A percentile compares a stretch with the other conserved stretches of the same genome.
phyloP scores from a whole-genome alignment of 306 rosid genomes.

The Prunus dulcis region DNA sequence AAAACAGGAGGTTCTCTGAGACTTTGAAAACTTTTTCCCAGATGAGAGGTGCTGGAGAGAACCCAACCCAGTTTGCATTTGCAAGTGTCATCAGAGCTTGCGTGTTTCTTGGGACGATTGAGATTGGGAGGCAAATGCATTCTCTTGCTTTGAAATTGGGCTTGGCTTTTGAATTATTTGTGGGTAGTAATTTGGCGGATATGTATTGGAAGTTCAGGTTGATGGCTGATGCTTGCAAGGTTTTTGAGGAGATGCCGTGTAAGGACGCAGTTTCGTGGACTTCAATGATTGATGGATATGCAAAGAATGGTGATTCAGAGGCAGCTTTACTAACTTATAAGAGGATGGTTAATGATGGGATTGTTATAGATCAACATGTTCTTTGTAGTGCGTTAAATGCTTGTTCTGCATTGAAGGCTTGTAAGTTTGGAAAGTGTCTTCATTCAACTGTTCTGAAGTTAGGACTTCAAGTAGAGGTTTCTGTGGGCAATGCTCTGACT shows the following conservation, averaged over 20 bases:
- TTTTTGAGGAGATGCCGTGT: slow-evolving; percentile 49
- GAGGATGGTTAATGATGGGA: slow-evolving; percentile 39
- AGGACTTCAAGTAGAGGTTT: slow-evolving; percentile 39
- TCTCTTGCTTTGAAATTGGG: slow-evolving; percentile 44
- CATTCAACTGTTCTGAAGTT: slow-evolving; percentile 46
- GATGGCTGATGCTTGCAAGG: slow-evolving; percentile 42
- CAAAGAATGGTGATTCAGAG: slow-evolving; percentile 44
- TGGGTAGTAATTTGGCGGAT: slow-evolving; percentile 56
- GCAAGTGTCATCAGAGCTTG: slow-evolving; percentile 47
- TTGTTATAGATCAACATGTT: slow-evolving; percentile 46
- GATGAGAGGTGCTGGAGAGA: slow-evolving; percentile 38
- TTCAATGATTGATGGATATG: slow-evolving; percentile 54
- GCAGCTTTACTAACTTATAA: slow-evolving; percentile 42
- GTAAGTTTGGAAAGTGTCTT: slow-evolving; percentile 40
- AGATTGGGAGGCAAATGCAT: slow-evolving; percentile 51
- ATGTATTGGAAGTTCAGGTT: slow-evolving; percentile 52
- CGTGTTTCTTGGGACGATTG: slow-evolving; percentile 39
- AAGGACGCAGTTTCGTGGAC: slow-evolving; percentile 63
- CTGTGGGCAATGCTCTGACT: slow-evolving; percentile 42
- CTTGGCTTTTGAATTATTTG: slow-evolving; percentile 34
- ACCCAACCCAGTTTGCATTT: slow-evolving; percentile 43
- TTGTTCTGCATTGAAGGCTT: slow-evolving; percentile 37
- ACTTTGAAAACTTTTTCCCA: slow-evolving; percentile 34
- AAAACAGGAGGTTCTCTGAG: slow-evolving; percentile 36
- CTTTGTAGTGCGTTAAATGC: slow-evolving; percentile 44